Base-by-base conservation (phyloP, 2,329 filamentous ascomycete genomes). In the Zymoseptoria crescenta region DNA sequence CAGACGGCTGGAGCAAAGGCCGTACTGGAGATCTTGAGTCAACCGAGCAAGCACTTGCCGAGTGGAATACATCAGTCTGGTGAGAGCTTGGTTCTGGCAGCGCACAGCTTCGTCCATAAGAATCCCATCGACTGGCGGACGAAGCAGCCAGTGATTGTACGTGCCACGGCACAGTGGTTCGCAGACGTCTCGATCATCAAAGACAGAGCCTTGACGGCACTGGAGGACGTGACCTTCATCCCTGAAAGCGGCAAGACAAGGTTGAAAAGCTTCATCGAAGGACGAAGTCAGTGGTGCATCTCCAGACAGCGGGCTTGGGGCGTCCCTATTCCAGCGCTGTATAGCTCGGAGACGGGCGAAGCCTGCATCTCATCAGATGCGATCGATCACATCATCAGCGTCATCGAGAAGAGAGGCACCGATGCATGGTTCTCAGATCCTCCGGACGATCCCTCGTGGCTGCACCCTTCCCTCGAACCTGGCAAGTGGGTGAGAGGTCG, bases 71-170 rank as follows among this genome's bases (percentile, higher is more conserved):
- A 49, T 19, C 13, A 52, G 8, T 28, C 19, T 3, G 29, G 51
- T 30, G 61, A 71, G 70, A 58, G 57, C 20, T 72, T 78, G n/a
- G 81, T 97, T 3, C 76, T 96, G 49, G 80, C 81, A 48, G 82
- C 82, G 3, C 87, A 95, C 66, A 80, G 80, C 58, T 87, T 93
- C 71, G 81, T 81, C 56, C 94, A 99, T 79, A 97, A 96, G 74
- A 97, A 97, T 72, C 94, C 94, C 0, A 96, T 97, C 67, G 94
- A 99, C 75, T 99, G 94, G 94, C 83, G 94, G 56, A 96, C 93
- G 0, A 99, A 97, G 74, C 81, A 88, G 65, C 94, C 94, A 1
- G 87, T 99, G 54, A 91, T 99, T 60, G 84, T 95, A 35, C 80
- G 94, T 64, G 93, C 94, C 3, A 99, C 95, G 0, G 90, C 92